These are phyloP conservation scores for Chionographis japonica DNA, from an alignment of 106 monocot species.

Conservation along the genomic window DNA sequence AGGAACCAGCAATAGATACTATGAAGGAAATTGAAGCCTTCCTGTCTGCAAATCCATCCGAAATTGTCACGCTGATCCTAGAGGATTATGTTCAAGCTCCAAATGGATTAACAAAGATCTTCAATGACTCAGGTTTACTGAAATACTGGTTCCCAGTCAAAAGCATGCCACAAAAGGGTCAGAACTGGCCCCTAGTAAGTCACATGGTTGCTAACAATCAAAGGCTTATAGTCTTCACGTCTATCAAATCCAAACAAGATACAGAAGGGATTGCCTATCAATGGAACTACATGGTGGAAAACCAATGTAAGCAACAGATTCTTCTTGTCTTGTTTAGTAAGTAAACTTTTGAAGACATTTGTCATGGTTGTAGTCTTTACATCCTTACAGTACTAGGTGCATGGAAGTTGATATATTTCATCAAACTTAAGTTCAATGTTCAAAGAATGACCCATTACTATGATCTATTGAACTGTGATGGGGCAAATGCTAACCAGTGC, in stretches of 20 bases:
- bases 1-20: slow-evolving; percentile 71
- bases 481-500: no score
- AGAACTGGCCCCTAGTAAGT: slow-evolving; percentile 72
- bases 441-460: no score
- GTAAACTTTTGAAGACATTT: no score
- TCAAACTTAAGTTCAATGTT: no score
- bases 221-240: slow-evolving; percentile 76
- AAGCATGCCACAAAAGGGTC: slow-evolving; percentile 60
- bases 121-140: slow-evolving; percentile 53
- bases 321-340: not conserved
- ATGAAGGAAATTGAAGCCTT: slow-evolving; percentile 71
- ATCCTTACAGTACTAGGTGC: no score
- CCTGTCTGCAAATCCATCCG: slow-evolving; percentile 62
- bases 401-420: no score
- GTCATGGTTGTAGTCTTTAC: no score
- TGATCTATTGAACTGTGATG: no score
- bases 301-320: slow-evolving; percentile 53
- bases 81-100: slow-evolving; percentile 79
- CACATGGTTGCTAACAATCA: slow-evolving; percentile 68
- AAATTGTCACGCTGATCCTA: slow-evolving; percentile 71
- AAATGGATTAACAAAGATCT: slow-evolving; percentile 65
- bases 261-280: slow-evolving; percentile 86
- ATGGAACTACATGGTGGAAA: slow-evolving; percentile 89
- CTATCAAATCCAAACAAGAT: slow-evolving; percentile 43
- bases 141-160: slow-evolving; percentile 80